Evolutionary conservation across 345 rosid species (phyloP).

Genomic region (Lenwebbia sp.): DNA sequence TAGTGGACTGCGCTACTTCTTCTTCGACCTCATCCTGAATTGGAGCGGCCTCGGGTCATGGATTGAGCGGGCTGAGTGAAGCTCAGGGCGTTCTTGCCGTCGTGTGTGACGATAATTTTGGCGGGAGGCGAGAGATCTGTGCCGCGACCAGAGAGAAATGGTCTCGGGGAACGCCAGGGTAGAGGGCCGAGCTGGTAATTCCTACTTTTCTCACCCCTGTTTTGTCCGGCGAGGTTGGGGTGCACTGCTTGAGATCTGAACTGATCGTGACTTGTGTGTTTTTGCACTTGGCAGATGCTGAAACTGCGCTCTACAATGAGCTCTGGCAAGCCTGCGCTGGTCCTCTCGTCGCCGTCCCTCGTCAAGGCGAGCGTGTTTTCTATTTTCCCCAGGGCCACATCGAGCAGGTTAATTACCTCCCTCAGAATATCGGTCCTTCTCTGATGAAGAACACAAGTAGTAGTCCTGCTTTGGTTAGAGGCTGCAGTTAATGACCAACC

Average conservation of each 20-base stretch:
- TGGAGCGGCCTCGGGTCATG: background rate
- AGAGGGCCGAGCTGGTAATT: background rate
- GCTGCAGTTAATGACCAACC: background rate
- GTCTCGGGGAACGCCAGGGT: background rate
- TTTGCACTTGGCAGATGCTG: constrained; percentile 25
- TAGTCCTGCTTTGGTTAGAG: background rate
- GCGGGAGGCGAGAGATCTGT: constrained; percentile 16
- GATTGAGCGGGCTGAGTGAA: background rate
- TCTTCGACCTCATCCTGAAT: background rate
- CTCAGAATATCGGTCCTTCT: background rate
- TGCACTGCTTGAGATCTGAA: background rate
- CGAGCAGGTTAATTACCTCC: constrained; percentile 50
- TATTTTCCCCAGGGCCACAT: constrained; percentile 94
- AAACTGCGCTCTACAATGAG: constrained; percentile 57
- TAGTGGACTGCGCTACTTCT: background rate
- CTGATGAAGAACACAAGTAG: background rate
- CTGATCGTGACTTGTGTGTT: background rate
- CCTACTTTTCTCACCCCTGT: background rate
- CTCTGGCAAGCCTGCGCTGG: constrained; percentile 98
- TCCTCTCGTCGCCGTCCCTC: constrained; percentile 69
- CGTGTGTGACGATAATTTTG: background rate
- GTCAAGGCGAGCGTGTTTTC: constrained; percentile 61
- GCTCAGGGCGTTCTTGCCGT: background rate
- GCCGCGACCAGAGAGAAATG: constrained; percentile 11
- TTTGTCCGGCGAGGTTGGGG: background rate